Evolutionary conservation across 2,329 filamentous ascomycete genomes (phyloP), one percentile per base, ranked within the genome.

Genomic region (Rhexocercosporidium sp.): DNA sequence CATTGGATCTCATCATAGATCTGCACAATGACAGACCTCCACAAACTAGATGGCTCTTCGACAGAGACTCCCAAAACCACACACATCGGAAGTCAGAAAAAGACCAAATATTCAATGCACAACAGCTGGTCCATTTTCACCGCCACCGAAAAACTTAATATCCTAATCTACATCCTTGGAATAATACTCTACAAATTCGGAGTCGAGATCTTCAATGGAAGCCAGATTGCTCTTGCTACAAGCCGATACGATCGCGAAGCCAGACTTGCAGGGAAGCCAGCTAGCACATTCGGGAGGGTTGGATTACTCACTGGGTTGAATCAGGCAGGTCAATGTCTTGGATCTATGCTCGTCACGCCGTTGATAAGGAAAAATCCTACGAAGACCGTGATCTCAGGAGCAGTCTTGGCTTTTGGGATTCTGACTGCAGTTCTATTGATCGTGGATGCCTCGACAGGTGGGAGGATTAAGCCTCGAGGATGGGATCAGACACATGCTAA

Each of bases 161-260:
- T 59, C 37, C 18, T 29, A n/a, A 29, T 59, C 14, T 59, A 61
- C 25, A 20, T 49, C 25, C 12, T 37, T 4, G 59, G 59, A 37
- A 61, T 61, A 5, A 61, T 61, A 44, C 59, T 61, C n/a, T 61
- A 61, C 14, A 61, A 61, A 29, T 61, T 61, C 27, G 59, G 59
- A 22, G 51, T 61, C 44, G 59, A 61, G 37, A 44, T 44, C 18
- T 61, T 61, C 41, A 49, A 47, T 20, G 59, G 59, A 47, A 61
- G 59, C 59, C 49, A 49, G 16, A 61, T 61, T 25, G 41, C 59
- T 16, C 44, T 61, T 11, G 59, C 59, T 25, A 61, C 59, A 22
- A 61, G 44, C 18, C 59, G 59, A 14, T 61, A 37, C n/a, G 59
- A 61, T 16, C 44, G 59, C n/a, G 59, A 61, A 49, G 59, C 59